Evolutionary conservation across 2,329 filamentous ascomycete genomes (phyloP).

Genomic region (Zarea fungicola): DNA sequence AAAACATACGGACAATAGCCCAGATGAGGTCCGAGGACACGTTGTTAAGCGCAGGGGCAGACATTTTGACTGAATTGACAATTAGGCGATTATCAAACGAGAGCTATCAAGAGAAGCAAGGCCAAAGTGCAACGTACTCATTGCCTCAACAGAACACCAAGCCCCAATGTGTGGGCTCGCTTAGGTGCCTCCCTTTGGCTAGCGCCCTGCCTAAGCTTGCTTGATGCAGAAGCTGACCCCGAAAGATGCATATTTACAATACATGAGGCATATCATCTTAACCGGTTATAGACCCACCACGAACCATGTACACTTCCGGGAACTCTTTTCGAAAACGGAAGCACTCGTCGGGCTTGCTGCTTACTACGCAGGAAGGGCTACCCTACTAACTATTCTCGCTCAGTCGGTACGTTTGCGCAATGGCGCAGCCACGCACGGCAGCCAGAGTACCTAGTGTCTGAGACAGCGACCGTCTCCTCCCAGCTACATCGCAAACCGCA

Average conservation of each 20-base stretch:
- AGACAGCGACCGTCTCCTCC: background rate
- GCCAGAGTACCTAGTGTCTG: conserved; percentile 5
- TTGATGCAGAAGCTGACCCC: background rate
- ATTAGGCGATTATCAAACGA: conserved; percentile 6
- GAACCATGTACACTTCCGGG: background rate
- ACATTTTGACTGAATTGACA: conserved; percentile 46
- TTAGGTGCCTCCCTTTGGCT: conserved; percentile 28
- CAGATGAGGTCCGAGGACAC: conserved; percentile 89
- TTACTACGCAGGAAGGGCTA: background rate
- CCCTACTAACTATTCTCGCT: background rate
- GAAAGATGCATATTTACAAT: conserved; percentile 4
- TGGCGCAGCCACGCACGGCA: background rate
- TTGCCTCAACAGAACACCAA: conserved; percentile 8
- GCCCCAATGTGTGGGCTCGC: conserved; percentile 37
- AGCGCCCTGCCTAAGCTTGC: conserved; percentile 16
- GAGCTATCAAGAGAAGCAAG: conserved; percentile 4
- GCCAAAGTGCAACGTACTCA: background rate
- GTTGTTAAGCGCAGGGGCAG: conserved; percentile 57
- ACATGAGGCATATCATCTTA: background rate
- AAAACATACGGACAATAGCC: conserved; percentile 80
- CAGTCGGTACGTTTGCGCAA: background rate
- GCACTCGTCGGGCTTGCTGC: background rate
- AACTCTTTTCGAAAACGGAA: too few species aligned
- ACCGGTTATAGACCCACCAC: background rate
- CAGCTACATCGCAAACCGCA: background rate